phyloP scores from a whole-genome alignment of 164 flowering plant species.

The Berberis thunbergii region DNA sequence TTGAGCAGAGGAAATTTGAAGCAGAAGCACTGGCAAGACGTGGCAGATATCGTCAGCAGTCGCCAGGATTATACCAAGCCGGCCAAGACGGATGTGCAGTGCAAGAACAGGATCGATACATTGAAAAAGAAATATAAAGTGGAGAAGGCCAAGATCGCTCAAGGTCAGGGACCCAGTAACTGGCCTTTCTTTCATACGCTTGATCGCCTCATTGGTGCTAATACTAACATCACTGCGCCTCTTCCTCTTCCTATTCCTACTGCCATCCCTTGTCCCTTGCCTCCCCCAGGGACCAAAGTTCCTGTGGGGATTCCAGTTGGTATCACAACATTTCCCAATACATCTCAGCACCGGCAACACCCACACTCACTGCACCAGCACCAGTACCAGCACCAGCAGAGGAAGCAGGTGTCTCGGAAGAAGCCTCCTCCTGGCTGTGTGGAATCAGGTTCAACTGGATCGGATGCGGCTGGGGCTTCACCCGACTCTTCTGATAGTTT shows the following conservation, averaged over 20 bases:
- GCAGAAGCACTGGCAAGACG: conserved; percentile 88
- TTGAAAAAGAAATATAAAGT: conserved; percentile 79
- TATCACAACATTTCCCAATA: conserved; percentile 11
- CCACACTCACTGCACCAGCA: neutral
- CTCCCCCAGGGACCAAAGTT: conserved; percentile 11
- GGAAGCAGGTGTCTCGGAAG: conserved; percentile 6
- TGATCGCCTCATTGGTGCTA: conserved; percentile 53
- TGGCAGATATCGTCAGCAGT: conserved; percentile 68
- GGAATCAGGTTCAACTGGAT: conserved; percentile 19
- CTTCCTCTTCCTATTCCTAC: neutral
- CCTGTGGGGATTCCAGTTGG: conserved; percentile 48
- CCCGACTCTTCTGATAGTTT: conserved; percentile 45
- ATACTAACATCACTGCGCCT: conserved; percentile 15
- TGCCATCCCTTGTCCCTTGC: conserved; percentile 1
- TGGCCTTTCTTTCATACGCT: conserved; percentile 58
- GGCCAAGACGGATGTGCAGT: conserved; percentile 73
- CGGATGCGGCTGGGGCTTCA: conserved; percentile 20
- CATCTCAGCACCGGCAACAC: conserved; percentile 8
- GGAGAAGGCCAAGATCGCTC: conserved; percentile 56
- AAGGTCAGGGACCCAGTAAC: conserved; percentile 36
- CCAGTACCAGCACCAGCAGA: conserved; percentile 2
- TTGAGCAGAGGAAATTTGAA: conserved; percentile 72
- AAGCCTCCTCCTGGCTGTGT: neutral
- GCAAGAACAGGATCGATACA: conserved; percentile 85
- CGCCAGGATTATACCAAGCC: conserved; percentile 42